A percentile compares a stretch with the other conserved stretches of the same genome.
Conservation (phyloP, 768 basidiomycete species). For the Psilocybe subaeruginosa region DNA sequence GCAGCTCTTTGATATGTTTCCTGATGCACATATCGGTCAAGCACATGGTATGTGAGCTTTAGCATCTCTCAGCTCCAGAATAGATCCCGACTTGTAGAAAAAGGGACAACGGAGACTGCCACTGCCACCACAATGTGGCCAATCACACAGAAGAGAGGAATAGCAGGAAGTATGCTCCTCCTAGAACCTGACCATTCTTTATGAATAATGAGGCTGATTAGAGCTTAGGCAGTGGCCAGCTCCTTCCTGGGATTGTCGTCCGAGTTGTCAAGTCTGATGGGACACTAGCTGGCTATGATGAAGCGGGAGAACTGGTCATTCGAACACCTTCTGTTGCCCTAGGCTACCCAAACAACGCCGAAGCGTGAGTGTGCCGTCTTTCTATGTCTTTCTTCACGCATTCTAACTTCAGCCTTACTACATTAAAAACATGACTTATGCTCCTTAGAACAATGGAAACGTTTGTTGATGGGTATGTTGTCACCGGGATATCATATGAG, state of each 20-base stretch:
- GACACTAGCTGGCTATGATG: slow-evolving; percentile 52
- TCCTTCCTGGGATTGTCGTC: slow-evolving; percentile 59
- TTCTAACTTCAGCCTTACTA: background rate
- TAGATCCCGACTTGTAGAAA: background rate
- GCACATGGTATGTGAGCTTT: slow-evolving; percentile 46
- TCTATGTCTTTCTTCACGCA: background rate
- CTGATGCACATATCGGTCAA: slow-evolving; percentile 58
- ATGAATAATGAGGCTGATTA: background rate
- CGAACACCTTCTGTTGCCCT: slow-evolving; percentile 57
- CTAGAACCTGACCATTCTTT: background rate
- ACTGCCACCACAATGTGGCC: slow-evolving; percentile 55
- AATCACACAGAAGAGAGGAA: slow-evolving; percentile 47
- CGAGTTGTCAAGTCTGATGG: slow-evolving; percentile 64
- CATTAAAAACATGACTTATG: too few species aligned
- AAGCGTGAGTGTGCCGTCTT: slow-evolving; percentile 52
- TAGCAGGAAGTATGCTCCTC: slow-evolving; percentile 47
- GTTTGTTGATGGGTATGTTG: slow-evolving; percentile 63
- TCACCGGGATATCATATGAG: background rate
- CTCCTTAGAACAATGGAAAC: slow-evolving; percentile 62
- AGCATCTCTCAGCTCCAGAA: background rate
- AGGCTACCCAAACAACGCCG: slow-evolving; percentile 57
- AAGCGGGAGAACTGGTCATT: slow-evolving; percentile 63
- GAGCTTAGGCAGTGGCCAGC: slow-evolving; percentile 49
- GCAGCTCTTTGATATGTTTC: slow-evolving; percentile 51
- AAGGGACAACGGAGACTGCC: slow-evolving; percentile 71